Base-by-base conservation (phyloP, 257 asterid genomes). In the Euphrasia confusa region DNA sequence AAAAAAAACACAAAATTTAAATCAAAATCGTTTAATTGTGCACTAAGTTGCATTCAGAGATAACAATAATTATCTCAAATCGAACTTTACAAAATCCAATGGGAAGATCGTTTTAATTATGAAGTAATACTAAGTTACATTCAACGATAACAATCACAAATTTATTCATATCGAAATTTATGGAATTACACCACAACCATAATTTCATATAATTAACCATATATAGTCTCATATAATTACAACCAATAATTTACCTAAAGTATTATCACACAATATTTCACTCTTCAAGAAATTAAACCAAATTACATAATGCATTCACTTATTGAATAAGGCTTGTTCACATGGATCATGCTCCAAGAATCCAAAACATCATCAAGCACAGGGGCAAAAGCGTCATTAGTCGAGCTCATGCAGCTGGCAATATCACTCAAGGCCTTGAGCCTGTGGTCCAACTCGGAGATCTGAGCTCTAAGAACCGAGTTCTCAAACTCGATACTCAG, bases 371-470 rank as follows among this genome's bases (percentile, higher is more conserved):
- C 87, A 73, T 69, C 77, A 59, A 49, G 21, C 10, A 40, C 67
- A 49, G 61, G 13, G 5, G 50, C 56, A 54, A 7, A 44, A 11
- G 4, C 5, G 28, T 17, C 55, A n/a, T 60, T 12, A 30, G 4
- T 3, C 2, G 70, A 65, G 52, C 65, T 73, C 71, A 77, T 40
- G 72, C 67, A 73, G 49, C 12, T 58, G 55, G 76, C 65, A 3
- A 89, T 84, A 67, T 78, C 84, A 63, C 68, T 67, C n/a, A 89
- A 71, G 32, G 84, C 76, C 4, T 57, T 74, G 0, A 84, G 73
- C 70, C 89, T 78, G 56, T 84, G 81, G 54, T 37, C 64, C 50
- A 68, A 52, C 15, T 76, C 84, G 47, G 63, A 63, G 47, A 74
- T 47, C 76, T 69, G 82, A 42, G 74, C 84, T 64, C 75, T 45